Evolutionary conservation across 2,329 filamentous ascomycete genomes (phyloP), one percentile per base, ranked within the genome.

Genomic region (Neonectria magnoliae): DNA sequence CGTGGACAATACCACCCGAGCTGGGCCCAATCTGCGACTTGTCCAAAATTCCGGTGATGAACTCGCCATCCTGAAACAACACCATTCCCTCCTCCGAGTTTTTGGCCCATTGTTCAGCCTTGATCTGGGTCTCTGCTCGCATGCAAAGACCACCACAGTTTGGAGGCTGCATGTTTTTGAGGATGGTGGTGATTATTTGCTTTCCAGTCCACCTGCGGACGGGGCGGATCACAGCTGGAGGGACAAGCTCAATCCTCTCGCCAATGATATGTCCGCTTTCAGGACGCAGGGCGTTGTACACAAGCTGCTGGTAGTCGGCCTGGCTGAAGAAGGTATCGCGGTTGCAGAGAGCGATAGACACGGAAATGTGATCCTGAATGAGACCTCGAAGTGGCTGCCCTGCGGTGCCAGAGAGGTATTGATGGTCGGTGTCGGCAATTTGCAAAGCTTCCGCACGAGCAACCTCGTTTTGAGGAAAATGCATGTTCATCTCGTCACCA

Each of bases 401-500:
- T 16, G 93, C 93, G 3, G 96, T 99, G 20, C 92, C 93, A 36
- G 94, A 97, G 38, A 99, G 87, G 77, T 99, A 99, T 75, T 99
- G 96, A 76, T 98, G 94, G 77, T 99, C 95, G 3, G 96, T 98
- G 77, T 98, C 95, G 41, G 96, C 96, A 73, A 99, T 91, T 71
- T 94, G 93, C 71, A 97, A 87, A 2, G 96, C 96, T 81, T 99
- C 96, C 2, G 95, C 93, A 71, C 96, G 88, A 16, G 96, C 96
- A 69, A 98, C 85, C 77, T 98, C 97, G 72, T 97, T 98, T 74
- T 99, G 96, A 1, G 96, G 96, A 76, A 99, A 98, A 81, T 99
- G 96, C 94, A 99, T 97, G 79, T 99, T 99, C 96, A 99, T 99
- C 80, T 99, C 96, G 77, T 99, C 96, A 79, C 96, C 96, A 76